Conservation (phyloP, 257 asterid genomes). For the Hygrophila difformis region DNA sequence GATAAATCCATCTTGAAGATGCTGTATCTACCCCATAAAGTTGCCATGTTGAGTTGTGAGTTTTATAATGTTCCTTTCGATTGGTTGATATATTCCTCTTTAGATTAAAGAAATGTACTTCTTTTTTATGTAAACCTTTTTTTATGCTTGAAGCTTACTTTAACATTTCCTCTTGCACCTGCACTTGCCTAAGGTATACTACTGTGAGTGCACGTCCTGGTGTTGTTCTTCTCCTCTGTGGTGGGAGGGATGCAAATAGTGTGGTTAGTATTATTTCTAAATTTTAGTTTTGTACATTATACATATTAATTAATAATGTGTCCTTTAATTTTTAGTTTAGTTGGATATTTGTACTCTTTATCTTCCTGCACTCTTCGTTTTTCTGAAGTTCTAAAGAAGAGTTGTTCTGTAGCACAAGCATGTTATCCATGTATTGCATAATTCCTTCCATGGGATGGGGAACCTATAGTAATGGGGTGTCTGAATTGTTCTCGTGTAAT, state of each 20-base stretch:
- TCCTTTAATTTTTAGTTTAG: neutral
- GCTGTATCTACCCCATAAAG: too few species aligned
- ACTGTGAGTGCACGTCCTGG: conserved; percentile 99
- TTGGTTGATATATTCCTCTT: too few species aligned
- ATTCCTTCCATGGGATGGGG: conserved; percentile 3
- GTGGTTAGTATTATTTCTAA: conserved; percentile 53
- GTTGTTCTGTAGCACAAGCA: conserved; percentile 2
- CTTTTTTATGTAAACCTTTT: too few species aligned
- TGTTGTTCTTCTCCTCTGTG: conserved; percentile 97
- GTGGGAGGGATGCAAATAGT: conserved; percentile 97
- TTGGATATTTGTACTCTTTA: neutral
- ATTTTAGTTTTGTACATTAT: neutral
- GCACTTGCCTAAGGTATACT: conserved; percentile 65
- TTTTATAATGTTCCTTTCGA: too few species aligned
- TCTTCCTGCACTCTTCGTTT: conserved; percentile 6
- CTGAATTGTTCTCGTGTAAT: too few species aligned
- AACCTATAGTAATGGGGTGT: too few species aligned
- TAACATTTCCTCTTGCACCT: conserved; percentile 19
- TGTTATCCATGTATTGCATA: neutral
- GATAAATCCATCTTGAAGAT: too few species aligned
- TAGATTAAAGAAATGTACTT: too few species aligned
- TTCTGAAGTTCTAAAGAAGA: too few species aligned
- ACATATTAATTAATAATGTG: neutral
- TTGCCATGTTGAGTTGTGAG: too few species aligned
- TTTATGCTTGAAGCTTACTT: conserved; percentile 5